Base-by-base conservation (phyloP, 192 early-diverging fungal genomes). In the Backusella tarrabulga region DNA sequence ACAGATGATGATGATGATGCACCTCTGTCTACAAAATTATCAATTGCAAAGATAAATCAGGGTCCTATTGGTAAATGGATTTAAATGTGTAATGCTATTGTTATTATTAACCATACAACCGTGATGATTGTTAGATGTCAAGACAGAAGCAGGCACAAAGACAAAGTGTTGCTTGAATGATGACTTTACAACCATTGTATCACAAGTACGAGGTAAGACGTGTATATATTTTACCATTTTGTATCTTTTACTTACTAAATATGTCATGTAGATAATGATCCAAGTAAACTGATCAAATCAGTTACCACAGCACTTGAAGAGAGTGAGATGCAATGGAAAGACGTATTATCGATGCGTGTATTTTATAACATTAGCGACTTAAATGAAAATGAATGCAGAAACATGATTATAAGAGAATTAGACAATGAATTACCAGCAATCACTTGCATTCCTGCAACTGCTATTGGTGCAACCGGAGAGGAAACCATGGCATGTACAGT, bases 1-100 rank as follows among this genome's bases (percentile, higher is more conserved):
- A 36, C 72, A 17, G 54, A 42, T 21, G 50, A 75, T 32, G 32
- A 32, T 44, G 72, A 75, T 56, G 72, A 75, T 9, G 36, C 41
- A 38, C 54, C 56, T 40, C 26, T 40, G n/a, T 36, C 34, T 12
- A 38, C n/a, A 21, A 74, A 36, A 26, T 29, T 74, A 40, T 12
- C 41, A 26, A 12, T 38, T 19, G 19, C 60, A 21, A 66, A 56
- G n/a, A 41, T 74, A 14, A 41, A n/a, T 35, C 34, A 74, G 17
- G 73, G 34, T 7, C 54, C 54, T 32, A 29, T 66, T 23, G 73
- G 73, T 74, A 74, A 74, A 17, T 44, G 14, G 15, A 6, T 50
- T n/a, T 50, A 41, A 17, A 29, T 11, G 21, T 71, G 69, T 69
- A 32, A 69, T 69, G 6, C 0, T 14, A 69, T 11, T 21, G n/a